Conservation (phyloP, 73 alveolate species). For the Stentor coeruleus region DNA sequence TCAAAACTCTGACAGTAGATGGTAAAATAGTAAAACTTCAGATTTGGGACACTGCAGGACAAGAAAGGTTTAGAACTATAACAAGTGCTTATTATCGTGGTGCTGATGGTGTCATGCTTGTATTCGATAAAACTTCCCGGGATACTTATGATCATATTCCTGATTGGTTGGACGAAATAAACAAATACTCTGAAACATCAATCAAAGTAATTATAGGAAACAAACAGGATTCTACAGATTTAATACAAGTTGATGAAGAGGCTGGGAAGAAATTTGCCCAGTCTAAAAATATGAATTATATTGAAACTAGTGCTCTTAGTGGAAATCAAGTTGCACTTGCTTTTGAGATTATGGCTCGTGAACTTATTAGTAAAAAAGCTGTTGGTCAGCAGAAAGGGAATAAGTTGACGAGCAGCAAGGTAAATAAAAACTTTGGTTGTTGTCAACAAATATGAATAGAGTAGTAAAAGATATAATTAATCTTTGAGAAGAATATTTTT, state of each 20-base stretch:
- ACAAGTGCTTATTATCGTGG: conserved; percentile 7
- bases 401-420: too few species aligned
- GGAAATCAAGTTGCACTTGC: conserved; percentile 35
- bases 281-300: conserved; percentile 40
- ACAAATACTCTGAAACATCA: conserved; percentile 37
- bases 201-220: conserved; percentile 42
- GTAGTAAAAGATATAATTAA: too few species aligned
- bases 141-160: neutral
- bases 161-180: conserved; percentile 48
- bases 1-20: conserved; percentile 32
- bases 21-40: conserved; percentile 53
- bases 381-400: neutral
- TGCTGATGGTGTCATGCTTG: neutral
- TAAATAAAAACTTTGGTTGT: too few species aligned
- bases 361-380: conserved; percentile 27
- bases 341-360: conserved; percentile 43
- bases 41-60: conserved; percentile 26
- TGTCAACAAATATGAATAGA: too few species aligned
- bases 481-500: too few species aligned
- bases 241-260: conserved; percentile 32
- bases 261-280: conserved; percentile 57
- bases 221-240: conserved; percentile 53
- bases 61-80: conserved; percentile 7
- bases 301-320: conserved; percentile 60
- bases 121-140: conserved; percentile 4